Percentiles rank a stretch among this genome's conserved stretches.
Evolutionary conservation across 306 rosid genomes (phyloP).

Genomic region (Casuarina cunninghamiana): DNA sequence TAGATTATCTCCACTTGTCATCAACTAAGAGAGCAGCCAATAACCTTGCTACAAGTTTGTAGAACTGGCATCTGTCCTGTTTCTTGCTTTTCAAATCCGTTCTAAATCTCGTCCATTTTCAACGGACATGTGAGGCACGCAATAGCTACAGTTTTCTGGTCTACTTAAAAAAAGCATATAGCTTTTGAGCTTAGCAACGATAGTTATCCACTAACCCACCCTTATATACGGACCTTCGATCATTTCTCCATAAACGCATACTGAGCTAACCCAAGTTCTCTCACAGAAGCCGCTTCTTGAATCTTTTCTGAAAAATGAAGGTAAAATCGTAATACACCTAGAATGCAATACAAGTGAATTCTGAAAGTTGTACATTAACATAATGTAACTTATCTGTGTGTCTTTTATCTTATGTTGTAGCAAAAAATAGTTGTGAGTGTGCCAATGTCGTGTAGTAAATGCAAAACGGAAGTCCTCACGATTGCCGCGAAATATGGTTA

Average conservation of each 20-base stretch:
- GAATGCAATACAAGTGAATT: background rate
- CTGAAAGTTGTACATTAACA: background rate
- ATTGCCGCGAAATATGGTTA: conserved; percentile 27
- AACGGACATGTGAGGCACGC: too few relatives aligned
- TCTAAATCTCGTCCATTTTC: too few relatives aligned
- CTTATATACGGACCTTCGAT: background rate
- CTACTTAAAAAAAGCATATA: too few relatives aligned
- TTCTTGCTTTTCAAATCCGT: too few relatives aligned
- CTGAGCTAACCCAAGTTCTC: background rate
- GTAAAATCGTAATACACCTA: background rate
- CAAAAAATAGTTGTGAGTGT: conserved; percentile 38
- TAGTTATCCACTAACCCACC: too few relatives aligned
- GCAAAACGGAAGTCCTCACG: conserved; percentile 38
- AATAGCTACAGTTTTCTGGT: too few relatives aligned
- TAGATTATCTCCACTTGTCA: too few relatives aligned
- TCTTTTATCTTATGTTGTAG: conserved; percentile 19
- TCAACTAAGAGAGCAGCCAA: too few relatives aligned
- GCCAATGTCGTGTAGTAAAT: conserved; percentile 20
- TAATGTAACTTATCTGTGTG: background rate
- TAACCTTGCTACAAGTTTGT: too few relatives aligned
- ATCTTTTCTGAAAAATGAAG: background rate
- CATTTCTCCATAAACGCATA: background rate
- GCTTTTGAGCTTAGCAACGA: too few relatives aligned
- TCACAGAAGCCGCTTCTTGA: background rate
- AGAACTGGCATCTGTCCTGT: too few relatives aligned